These are phyloP conservation scores for Candida sp. DNA, from an alignment of 1,139 yeast genomes.

Conservation along the genomic window DNA sequence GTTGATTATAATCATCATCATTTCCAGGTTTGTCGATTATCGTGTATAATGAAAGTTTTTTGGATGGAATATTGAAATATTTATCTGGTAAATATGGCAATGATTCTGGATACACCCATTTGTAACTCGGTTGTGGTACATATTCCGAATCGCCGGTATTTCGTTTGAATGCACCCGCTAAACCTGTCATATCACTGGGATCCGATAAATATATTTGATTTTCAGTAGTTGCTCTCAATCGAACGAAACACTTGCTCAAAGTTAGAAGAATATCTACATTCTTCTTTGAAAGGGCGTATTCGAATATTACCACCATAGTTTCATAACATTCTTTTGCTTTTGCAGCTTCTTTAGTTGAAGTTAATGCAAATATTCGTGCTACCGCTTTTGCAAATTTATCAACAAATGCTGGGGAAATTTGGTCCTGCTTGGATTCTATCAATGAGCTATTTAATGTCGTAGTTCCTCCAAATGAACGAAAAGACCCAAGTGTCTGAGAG, in stretches of 20 bases:
- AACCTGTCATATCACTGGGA: constrained; percentile 65
- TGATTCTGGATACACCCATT: constrained; percentile 65
- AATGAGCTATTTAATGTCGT: constrained; percentile 3
- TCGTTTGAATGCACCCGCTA: constrained; percentile 58
- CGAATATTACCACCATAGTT: constrained; percentile 21
- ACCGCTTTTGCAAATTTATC: constrained; percentile 27
- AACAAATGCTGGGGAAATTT: constrained; percentile 10
- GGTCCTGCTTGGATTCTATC: background rate
- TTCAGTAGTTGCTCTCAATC: constrained; percentile 52
- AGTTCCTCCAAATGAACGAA: constrained; percentile 14
- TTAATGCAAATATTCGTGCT: constrained; percentile 27
- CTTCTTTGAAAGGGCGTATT: constrained; percentile 23
- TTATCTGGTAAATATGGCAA: constrained; percentile 45
- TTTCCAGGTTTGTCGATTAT: constrained; percentile 9
- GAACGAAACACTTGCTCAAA: constrained; percentile 49
- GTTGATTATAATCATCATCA: constrained; percentile 9
- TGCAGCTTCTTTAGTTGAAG: constrained; percentile 18
- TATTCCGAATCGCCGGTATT: constrained; percentile 27
- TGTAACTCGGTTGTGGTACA: constrained; percentile 10
- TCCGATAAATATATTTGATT: constrained; percentile 46
- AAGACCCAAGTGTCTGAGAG: constrained; percentile 18
- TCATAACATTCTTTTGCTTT: constrained; percentile 30
- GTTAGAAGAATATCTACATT: constrained; percentile 38
- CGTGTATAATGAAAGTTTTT: constrained; percentile 12
- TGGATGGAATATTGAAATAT: constrained; percentile 31